Evolutionary conservation across 2,329 filamentous ascomycete species (phyloP).

Genomic region (Fonsecaea monophora): DNA sequence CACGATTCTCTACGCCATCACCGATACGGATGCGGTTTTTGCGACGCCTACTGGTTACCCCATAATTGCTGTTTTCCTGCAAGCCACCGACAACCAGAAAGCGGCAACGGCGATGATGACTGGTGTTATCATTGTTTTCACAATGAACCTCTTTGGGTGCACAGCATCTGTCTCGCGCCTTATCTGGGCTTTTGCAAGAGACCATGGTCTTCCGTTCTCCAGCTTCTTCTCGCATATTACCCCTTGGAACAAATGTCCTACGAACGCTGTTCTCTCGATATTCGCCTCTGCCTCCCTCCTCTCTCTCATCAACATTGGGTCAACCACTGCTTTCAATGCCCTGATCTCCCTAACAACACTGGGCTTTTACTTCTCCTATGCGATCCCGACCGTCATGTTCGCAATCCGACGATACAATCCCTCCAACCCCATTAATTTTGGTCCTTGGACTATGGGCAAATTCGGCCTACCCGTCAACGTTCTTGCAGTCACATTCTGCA

Average conservation of each 20-base stretch:
- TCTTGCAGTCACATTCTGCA: slow-evolving; percentile 43
- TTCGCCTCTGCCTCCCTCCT: slow-evolving; percentile 34
- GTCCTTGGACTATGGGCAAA: slow-evolving; percentile 43
- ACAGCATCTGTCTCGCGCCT: slow-evolving; percentile 46
- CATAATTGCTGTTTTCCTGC: slow-evolving; percentile 59
- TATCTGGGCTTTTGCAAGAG: slow-evolving; percentile 54
- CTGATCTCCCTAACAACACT: slow-evolving; percentile 35
- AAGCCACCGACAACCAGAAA: slow-evolving; percentile 52
- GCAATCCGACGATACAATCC: slow-evolving; percentile 22
- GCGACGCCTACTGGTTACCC: slow-evolving; percentile 55
- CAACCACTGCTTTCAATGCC: slow-evolving; percentile 41
- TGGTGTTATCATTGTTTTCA: slow-evolving; percentile 45
- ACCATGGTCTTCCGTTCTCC: slow-evolving; percentile 49
- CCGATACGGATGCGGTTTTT: slow-evolving; percentile 49
- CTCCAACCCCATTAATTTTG: slow-evolving; percentile 38
- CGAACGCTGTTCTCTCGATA: slow-evolving; percentile 40
- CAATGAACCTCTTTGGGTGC: slow-evolving; percentile 35
- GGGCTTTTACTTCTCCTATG: slow-evolving; percentile 38
- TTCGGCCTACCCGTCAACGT: slow-evolving; percentile 44
- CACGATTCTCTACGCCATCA: slow-evolving; percentile 54
- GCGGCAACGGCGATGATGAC: slow-evolving; percentile 55
- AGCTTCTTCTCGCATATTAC: slow-evolving; percentile 30
- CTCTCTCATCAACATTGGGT: slow-evolving; percentile 40
- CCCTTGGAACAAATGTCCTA: slow-evolving; percentile 25
- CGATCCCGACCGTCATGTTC: slow-evolving; percentile 33